These are phyloP conservation scores for Calonectria hawksworthii DNA, from an alignment of 2,329 filamentous ascomycete species.

Conservation along the genomic window DNA sequence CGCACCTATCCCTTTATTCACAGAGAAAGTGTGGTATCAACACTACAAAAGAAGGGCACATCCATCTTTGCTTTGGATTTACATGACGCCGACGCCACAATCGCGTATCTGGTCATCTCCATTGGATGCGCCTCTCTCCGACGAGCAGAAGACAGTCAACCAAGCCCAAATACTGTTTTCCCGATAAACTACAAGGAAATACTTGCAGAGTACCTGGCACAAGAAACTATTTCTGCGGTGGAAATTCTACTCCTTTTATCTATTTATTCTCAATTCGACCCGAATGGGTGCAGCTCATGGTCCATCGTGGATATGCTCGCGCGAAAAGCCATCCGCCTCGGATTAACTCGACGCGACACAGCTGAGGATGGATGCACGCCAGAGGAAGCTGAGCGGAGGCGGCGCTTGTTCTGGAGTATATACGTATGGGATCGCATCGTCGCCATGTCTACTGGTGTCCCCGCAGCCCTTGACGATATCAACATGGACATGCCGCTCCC, in stretches of 20 bases:
- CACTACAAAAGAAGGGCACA: conserved; percentile 46
- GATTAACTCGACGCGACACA: conserved; percentile 47
- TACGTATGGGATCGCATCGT: conserved; percentile 59
- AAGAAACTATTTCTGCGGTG: conserved; percentile 50
- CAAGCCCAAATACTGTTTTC: conserved; percentile 45
- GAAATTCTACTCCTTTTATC: conserved; percentile 56
- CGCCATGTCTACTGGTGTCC: conserved; percentile 53
- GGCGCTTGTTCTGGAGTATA: conserved; percentile 58
- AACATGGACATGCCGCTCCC: conserved; percentile 56
- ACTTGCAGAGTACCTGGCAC: conserved; percentile 52
- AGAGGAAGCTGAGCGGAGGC: conserved; percentile 46
- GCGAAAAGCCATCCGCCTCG: conserved; percentile 52
- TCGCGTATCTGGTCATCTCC: conserved; percentile 57
- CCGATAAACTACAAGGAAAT: conserved; percentile 52
- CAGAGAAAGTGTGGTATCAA: conserved; percentile 45
- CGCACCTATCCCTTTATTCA: conserved; percentile 59
- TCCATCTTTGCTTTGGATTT: conserved; percentile 37
- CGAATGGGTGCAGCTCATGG: conserved; percentile 51
- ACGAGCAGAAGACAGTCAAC: conserved; percentile 52
- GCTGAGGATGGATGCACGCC: conserved; percentile 36
- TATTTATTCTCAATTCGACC: conserved; percentile 57
- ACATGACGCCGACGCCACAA: conserved; percentile 35
- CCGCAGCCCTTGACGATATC: conserved; percentile 51
- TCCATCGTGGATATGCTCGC: conserved; percentile 53
- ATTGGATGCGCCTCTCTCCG: conserved; percentile 58